Conservation (phyloP, 1,284 basidiomycete genomes). For the Schizophyllum commune region DNA sequence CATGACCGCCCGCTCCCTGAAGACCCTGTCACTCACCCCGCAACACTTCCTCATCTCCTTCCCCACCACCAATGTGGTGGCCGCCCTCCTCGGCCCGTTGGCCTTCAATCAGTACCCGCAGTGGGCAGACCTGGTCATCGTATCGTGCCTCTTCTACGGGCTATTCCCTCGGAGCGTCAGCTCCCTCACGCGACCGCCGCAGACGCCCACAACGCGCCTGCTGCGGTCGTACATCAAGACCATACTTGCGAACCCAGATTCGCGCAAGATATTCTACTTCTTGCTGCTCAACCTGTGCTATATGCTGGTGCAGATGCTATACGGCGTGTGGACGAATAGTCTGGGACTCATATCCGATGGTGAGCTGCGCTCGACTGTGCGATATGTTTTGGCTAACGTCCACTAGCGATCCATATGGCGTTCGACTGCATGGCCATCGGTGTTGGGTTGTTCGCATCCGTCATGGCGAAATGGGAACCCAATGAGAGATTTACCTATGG, state of each 20-base stretch:
- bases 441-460: constrained; percentile 92
- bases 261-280: constrained; percentile 95
- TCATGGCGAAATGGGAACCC: constrained; percentile 97
- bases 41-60: constrained; percentile 51
- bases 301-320: constrained; percentile 94
- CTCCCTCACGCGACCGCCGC: constrained; percentile 26
- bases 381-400: not conserved
- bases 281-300: constrained; percentile 91
- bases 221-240: constrained; percentile 76
- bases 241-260: constrained; percentile 86
- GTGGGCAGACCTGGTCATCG: constrained; percentile 48
- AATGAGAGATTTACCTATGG: constrained; percentile 96
- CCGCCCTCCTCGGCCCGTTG: constrained; percentile 40
- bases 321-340: constrained; percentile 97
- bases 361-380: constrained; percentile 34
- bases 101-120: constrained; percentile 47
- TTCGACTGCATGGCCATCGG: constrained; percentile 98
- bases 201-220: constrained; percentile 50
- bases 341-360: constrained; percentile 96
- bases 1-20: constrained; percentile 38
- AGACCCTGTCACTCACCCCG: constrained; percentile 37
- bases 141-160: constrained; percentile 53
- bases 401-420: constrained; percentile 95
- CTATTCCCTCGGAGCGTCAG: constrained; percentile 16
- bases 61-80: constrained; percentile 35